Percentiles rank a stretch among this genome's conserved stretches.
phyloP scores from a whole-genome alignment of 208 protist species.

The Leishmania mexicana region DNA sequence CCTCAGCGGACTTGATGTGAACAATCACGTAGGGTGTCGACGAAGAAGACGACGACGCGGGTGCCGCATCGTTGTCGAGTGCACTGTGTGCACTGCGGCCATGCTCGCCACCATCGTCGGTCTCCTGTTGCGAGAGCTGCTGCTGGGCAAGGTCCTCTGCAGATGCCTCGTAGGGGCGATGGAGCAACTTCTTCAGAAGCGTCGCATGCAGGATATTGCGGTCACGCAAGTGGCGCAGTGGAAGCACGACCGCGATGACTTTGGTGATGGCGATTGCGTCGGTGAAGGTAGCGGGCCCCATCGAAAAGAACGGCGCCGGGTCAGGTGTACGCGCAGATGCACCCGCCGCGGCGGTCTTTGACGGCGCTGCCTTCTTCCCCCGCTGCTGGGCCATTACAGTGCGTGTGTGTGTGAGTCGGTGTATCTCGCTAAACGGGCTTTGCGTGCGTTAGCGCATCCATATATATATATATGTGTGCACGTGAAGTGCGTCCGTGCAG shows the following conservation, averaged over 20 bases:
- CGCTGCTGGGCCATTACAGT: conserved; percentile 4
- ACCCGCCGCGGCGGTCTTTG: neutral
- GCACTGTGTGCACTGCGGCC: neutral
- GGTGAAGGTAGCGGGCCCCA: conserved; percentile 41
- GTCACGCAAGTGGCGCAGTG: conserved; percentile 46
- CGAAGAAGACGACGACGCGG: neutral
- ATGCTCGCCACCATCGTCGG: neutral
- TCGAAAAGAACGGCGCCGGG: conserved; percentile 43
- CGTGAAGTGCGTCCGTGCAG: neutral
- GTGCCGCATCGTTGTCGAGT: neutral
- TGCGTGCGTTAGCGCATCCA: neutral
- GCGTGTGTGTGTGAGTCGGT: neutral
- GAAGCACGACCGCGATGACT: conserved; percentile 46
- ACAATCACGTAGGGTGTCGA: conserved; percentile 22
- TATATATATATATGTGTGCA: too few relatives aligned
- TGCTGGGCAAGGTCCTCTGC: conserved; percentile 26
- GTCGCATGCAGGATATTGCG: conserved; percentile 37
- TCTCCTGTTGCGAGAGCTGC: neutral
- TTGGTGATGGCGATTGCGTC: conserved; percentile 29
- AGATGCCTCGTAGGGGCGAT: conserved; percentile 40
- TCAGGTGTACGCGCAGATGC: neutral
- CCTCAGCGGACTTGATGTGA: conserved; percentile 42
- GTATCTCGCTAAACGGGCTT: neutral
- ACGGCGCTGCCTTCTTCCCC: neutral
- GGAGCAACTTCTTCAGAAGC: conserved; percentile 52